phyloP scores from a whole-genome alignment of 805 yeast genomes.

The Metschnikowia dekortorum region DNA sequence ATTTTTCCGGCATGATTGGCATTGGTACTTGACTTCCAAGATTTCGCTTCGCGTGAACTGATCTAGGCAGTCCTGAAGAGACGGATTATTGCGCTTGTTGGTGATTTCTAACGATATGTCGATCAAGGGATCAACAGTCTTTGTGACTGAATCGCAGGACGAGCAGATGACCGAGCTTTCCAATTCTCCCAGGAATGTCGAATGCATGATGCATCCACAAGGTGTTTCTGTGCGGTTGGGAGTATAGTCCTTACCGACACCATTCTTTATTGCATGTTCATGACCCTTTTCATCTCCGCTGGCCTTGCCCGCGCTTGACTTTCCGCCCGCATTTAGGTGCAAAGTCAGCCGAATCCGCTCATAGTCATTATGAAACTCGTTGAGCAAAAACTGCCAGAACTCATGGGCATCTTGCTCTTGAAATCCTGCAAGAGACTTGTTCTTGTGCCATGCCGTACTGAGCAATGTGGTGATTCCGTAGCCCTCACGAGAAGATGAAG shows the following conservation, averaged over 20 bases:
- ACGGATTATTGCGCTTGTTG: conserved; percentile 20
- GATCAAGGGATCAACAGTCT: conserved; percentile 81
- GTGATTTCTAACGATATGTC: conserved; percentile 79
- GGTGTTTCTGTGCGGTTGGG: background rate
- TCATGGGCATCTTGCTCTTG: conserved; percentile 99
- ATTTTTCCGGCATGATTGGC: conserved; percentile 58
- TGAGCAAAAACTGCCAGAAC: conserved; percentile 86
- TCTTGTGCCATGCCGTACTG: conserved; percentile 83
- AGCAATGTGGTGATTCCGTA: conserved; percentile 78
- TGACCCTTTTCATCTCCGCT: background rate
- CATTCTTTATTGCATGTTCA: background rate
- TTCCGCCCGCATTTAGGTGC: background rate
- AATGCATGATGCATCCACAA: conserved; percentile 80
- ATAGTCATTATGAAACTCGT: conserved; percentile 67
- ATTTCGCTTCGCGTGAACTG: conserved; percentile 76
- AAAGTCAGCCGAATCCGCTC: conserved; percentile 13
- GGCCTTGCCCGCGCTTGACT: background rate
- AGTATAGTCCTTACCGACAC: background rate
- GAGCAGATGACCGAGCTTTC: conserved; percentile 76
- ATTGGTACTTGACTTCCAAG: conserved; percentile 68
- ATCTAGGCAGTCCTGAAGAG: conserved; percentile 61
- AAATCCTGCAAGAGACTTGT: conserved; percentile 85
- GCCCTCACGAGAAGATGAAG: conserved; percentile 57
- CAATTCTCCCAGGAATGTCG: conserved; percentile 76
- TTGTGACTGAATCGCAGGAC: conserved; percentile 59